phyloP scores from a whole-genome alignment of 2,329 filamentous ascomycete species.

The Paramyrothecium sp. region DNA sequence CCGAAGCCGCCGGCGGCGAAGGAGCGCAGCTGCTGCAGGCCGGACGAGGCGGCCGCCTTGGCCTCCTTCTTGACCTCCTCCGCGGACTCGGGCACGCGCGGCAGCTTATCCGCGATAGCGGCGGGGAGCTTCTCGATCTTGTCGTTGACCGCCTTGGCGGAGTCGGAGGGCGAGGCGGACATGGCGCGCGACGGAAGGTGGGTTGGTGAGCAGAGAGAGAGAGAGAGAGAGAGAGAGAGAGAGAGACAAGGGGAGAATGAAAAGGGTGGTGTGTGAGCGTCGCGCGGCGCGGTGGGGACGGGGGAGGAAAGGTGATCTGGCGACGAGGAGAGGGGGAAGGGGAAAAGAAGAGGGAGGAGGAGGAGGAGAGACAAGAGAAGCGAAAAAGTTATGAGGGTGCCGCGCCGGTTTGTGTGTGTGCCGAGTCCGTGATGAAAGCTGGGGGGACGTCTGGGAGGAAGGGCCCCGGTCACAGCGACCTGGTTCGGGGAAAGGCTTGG shows the following conservation, averaged over 20 bases:
- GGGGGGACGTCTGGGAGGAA: not conserved
- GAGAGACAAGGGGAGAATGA: conserved; percentile 1
- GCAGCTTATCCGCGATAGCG: conserved; percentile 41
- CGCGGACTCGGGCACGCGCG: conserved; percentile 40
- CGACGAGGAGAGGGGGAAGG: too few species aligned
- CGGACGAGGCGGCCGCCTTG: conserved; percentile 34
- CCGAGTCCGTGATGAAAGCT: conserved; percentile 5
- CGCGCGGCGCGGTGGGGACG: too few species aligned
- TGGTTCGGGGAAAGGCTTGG: too few species aligned
- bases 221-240: too few species aligned
- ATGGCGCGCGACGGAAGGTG: conserved; percentile 10
- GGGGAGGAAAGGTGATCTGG: too few species aligned
- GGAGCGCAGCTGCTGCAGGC: conserved; percentile 64
- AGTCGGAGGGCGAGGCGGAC: conserved; percentile 18
- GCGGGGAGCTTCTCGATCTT: conserved; percentile 13
- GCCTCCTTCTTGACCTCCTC: conserved; percentile 39
- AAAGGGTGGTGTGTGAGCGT: too few species aligned
- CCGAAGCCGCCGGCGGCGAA: conserved; percentile 89
- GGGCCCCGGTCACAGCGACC: not conserved
- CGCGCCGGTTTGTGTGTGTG: not conserved
- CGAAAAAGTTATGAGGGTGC: not conserved
- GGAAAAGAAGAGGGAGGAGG: conserved; percentile 2
- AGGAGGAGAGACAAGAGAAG: not conserved
- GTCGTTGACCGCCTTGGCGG: conserved; percentile 20
- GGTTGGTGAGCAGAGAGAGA: too few species aligned